phyloP scores from a whole-genome alignment of 495 filamentous ascomycete species.

The Penicillium cataractarum region DNA sequence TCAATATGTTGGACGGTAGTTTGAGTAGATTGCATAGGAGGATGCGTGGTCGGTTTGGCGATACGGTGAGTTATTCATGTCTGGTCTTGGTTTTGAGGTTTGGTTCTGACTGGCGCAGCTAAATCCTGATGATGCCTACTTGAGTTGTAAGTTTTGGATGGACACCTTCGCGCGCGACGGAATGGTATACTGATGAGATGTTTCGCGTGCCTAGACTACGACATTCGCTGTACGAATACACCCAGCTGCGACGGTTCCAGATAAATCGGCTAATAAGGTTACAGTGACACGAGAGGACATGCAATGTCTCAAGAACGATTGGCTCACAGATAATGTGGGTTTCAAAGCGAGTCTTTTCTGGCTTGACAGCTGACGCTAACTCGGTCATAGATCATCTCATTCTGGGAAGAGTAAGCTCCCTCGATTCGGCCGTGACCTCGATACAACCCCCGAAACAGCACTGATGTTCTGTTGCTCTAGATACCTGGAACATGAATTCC shows the following conservation, averaged over 20 bases:
- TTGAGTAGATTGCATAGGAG: constrained; percentile 45
- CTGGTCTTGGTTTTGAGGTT: neutral
- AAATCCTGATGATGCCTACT: constrained; percentile 69
- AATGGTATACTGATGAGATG: constrained; percentile 18
- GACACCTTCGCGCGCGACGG: neutral
- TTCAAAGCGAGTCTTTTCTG: constrained; percentile 10
- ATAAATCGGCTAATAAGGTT: constrained; percentile 19
- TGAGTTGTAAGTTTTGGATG: constrained; percentile 62
- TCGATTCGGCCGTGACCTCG: neutral
- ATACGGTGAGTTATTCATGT: constrained; percentile 37
- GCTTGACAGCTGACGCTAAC: constrained; percentile 18
- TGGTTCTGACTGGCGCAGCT: constrained; percentile 46
- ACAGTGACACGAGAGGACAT: constrained; percentile 84
- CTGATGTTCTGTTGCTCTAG: constrained; percentile 44
- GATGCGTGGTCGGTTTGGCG: constrained; percentile 47
- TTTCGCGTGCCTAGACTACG: constrained; percentile 56
- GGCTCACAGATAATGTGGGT: constrained; percentile 96
- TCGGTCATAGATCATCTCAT: constrained; percentile 67
- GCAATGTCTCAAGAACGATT: constrained; percentile 85
- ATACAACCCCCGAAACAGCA: neutral
- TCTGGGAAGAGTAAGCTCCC: constrained; percentile 89
- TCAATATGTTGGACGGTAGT: constrained; percentile 44
- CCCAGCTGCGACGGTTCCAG: neutral
- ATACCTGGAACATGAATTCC: constrained; percentile 87
- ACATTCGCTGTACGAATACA: constrained; percentile 63